Percentiles rank a stretch among this genome's conserved stretches.
These are phyloP conservation scores for Pestalotiopsis sp. DNA, from an alignment of 2,329 filamentous ascomycete genomes.

Conservation along the genomic window DNA sequence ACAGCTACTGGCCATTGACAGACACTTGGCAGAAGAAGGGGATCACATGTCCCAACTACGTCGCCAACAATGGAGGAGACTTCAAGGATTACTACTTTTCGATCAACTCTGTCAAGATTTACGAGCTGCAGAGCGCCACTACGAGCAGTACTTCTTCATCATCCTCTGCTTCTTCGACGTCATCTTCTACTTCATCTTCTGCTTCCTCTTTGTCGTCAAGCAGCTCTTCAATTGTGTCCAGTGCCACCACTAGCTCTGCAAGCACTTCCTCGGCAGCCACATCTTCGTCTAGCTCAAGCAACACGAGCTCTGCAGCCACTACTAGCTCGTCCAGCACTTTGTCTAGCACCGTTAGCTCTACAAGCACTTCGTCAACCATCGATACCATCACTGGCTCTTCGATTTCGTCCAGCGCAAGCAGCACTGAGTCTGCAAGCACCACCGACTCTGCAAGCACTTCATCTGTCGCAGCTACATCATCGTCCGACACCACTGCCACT, in stretches of 20 bases:
- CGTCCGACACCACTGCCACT: not conserved
- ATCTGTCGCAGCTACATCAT: not conserved
- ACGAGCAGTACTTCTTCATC: slow-evolving; percentile 10
- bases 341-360: not conserved
- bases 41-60: slow-evolving; percentile 18
- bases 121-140: not conserved
- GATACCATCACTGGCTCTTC: not conserved
- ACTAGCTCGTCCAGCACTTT: not conserved
- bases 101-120: slow-evolving; percentile 17
- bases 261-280: not conserved
- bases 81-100: slow-evolving; percentile 20
- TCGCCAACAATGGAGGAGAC: slow-evolving; percentile 17
- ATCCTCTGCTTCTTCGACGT: not conserved
- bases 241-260: not conserved
- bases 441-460: not conserved
- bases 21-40: slow-evolving; percentile 16
- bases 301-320: not conserved
- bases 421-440: not conserved
- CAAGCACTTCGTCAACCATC: not conserved
- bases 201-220: not conserved
- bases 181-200: slow-evolving; percentile 2
- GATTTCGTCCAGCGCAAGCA: not conserved
- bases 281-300: not conserved
- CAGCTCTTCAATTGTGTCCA: not conserved
- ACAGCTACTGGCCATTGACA: slow-evolving; percentile 18